Base-by-base conservation (phyloP, 306 rosid genomes). In the Purshia tridentata region DNA sequence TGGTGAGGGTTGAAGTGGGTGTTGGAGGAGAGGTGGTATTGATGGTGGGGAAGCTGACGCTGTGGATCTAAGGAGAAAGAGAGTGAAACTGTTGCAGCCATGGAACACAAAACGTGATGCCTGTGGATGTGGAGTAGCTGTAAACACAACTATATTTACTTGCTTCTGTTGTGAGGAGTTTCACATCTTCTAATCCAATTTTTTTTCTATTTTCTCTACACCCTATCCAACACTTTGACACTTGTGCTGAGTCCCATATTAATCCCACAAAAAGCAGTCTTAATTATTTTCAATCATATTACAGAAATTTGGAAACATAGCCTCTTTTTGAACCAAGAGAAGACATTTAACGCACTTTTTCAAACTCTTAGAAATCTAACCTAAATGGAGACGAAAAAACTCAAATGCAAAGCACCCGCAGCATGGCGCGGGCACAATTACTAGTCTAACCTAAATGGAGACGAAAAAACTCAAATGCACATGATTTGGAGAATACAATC, bases 51-150 rank as follows among this genome's bases (percentile, higher is more conserved):
- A 23, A 12, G 64, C 23, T 57, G 80, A 69, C 65, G 80, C 41
- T 72, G 88, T 6, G 84, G 81, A 78, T 92, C 89, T 45, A 83
- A 39, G 62, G 86, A 82, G 79, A 85, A 56, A 18, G 85, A 78
- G 80, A 85, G 86, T 6, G 90, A 78, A 49, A 83, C 61, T 18
- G 89, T 46, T 13, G 85, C 74, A 53, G 96, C 92, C 96, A 87
- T 92, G 42, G 90, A 72, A 77, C 29, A 44, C 29, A 6, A 6
- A 14, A 20, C 49, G 54, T 18, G 4, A 29, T 46, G 14, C 23
- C 15, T 39, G 63, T 44, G 37, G 46, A 62, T 41, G 67, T 3
- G 35, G 41, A 42, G 50, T 10, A 1, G 49, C 44, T 44, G 52
- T 40, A 51, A 53, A 61, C 19, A 7, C 4, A 4, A 13, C 41